A percentile compares a stretch with the other conserved stretches of the same genome.
Conservation (phyloP, 805 yeast genomes). For the Yarrowia sp. region DNA sequence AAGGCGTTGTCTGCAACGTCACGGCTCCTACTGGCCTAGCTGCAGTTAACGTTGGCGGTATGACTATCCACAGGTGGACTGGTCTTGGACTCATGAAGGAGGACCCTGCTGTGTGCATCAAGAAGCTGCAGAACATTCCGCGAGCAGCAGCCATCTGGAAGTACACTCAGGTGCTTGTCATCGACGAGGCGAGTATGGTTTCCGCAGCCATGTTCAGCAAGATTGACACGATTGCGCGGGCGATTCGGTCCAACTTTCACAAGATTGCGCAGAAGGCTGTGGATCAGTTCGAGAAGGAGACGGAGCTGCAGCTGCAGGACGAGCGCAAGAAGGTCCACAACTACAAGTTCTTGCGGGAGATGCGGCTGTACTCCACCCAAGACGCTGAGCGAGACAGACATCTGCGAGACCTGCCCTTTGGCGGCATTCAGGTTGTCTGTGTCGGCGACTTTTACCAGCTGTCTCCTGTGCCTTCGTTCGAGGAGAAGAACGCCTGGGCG, state of each 20-base stretch:
- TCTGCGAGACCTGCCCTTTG: constrained; percentile 58
- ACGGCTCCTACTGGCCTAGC: constrained; percentile 97
- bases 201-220: constrained; percentile 74
- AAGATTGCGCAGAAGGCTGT: not conserved
- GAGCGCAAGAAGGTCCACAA: not conserved
- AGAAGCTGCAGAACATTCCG: constrained; percentile 48
- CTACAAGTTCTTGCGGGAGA: not conserved
- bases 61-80: constrained; percentile 77
- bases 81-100: constrained; percentile 76
- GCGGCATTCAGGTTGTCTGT: constrained; percentile 81
- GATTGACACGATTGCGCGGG: constrained; percentile 64
- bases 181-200: constrained; percentile 94
- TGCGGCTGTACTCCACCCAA: not conserved
- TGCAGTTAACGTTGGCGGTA: constrained; percentile 87
- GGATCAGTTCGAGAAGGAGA: constrained; percentile 30
- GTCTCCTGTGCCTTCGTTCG: constrained; percentile 64
- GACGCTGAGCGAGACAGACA: not conserved
- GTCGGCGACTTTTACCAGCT: constrained; percentile 93
- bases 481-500: not conserved
- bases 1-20: constrained; percentile 57
- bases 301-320: too few species aligned
- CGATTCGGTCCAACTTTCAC: constrained; percentile 39
- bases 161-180: constrained; percentile 62
- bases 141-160: constrained; percentile 57
- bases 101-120: constrained; percentile 32